Evolutionary conservation across 2,329 filamentous ascomycete genomes (phyloP).

Genomic region (Talaromyces sp.): DNA sequence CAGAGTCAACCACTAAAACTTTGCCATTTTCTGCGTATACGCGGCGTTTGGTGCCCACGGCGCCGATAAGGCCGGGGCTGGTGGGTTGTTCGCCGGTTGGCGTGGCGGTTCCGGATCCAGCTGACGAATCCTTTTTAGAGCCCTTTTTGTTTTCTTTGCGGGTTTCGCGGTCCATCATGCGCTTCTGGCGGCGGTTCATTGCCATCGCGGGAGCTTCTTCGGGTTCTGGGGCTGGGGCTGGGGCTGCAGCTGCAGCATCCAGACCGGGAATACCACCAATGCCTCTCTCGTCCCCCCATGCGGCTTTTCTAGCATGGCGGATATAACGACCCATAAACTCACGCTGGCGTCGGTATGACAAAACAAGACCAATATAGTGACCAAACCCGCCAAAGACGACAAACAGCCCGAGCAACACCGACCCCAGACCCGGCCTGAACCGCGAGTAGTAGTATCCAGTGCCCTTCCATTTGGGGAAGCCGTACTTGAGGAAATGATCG

Average conservation of each 20-base stretch:
- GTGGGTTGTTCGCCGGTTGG: constrained; percentile 50
- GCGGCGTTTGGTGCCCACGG: constrained; percentile 71
- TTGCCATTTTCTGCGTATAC: constrained; percentile 95
- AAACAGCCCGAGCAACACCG: constrained; percentile 76
- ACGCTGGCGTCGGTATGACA: constrained; percentile 82
- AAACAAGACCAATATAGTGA: constrained; percentile 79
- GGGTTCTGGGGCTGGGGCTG: constrained; percentile 35
- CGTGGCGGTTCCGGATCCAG: constrained; percentile 45
- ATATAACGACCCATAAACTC: constrained; percentile 93
- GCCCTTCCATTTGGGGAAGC: constrained; percentile 94
- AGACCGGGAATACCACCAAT: constrained; percentile 63
- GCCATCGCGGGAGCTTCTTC: constrained; percentile 48
- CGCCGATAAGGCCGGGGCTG: constrained; percentile 31
- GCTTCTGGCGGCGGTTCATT: constrained; percentile 80
- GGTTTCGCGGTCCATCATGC: constrained; percentile 79
- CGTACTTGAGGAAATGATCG: constrained; percentile 87
- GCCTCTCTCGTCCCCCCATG: constrained; percentile 78
- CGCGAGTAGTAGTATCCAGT: constrained; percentile 97
- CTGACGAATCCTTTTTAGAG: constrained; percentile 15
- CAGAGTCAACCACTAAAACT: constrained; percentile 82
- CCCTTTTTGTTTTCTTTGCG: constrained; percentile 55
- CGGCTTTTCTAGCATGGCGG: constrained; percentile 76
- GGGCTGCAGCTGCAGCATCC: constrained; percentile 33
- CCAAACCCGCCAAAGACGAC: constrained; percentile 74
- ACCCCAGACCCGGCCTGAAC: constrained; percentile 83